phyloP scores from a whole-genome alignment of 768 basidiomycete species.

The Ramaria rubella region DNA sequence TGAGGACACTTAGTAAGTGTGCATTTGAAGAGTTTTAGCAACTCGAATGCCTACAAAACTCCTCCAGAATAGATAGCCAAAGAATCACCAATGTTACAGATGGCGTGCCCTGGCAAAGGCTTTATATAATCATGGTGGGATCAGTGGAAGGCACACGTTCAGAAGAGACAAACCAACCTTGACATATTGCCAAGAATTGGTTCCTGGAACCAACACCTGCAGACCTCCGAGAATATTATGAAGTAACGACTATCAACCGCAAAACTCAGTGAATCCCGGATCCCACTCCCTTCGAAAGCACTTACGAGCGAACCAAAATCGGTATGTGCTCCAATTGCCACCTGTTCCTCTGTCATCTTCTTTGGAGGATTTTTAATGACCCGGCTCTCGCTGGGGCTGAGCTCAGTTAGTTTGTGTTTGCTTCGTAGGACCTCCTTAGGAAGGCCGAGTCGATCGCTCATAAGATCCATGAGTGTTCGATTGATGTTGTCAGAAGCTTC shows the following conservation, averaged over 20 bases:
- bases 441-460: constrained; percentile 29
- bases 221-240: constrained; percentile 63
- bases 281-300: background rate
- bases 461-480: constrained; percentile 22
- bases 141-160: background rate
- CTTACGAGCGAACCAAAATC: constrained; percentile 30
- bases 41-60: no score
- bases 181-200: constrained; percentile 61
- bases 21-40: background rate
- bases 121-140: constrained; percentile 15
- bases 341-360: constrained; percentile 20
- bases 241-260: constrained; percentile 48
- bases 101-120: constrained; percentile 50
- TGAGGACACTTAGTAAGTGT: background rate
- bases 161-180: constrained; percentile 33
- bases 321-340: constrained; percentile 30
- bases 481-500: constrained; percentile 26
- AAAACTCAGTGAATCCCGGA: background rate
- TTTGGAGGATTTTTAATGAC: constrained; percentile 28
- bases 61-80: constrained; percentile 57
- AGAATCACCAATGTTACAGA: constrained; percentile 60
- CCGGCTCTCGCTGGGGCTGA: constrained; percentile 28
- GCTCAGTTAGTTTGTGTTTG: constrained; percentile 24
- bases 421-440: constrained; percentile 24
- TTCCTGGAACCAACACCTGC: constrained; percentile 58